Evolutionary conservation across 2,329 filamentous ascomycete species (phyloP), one percentile per base, ranked within the genome.

Genomic region (Chaetothyriales sp.): DNA sequence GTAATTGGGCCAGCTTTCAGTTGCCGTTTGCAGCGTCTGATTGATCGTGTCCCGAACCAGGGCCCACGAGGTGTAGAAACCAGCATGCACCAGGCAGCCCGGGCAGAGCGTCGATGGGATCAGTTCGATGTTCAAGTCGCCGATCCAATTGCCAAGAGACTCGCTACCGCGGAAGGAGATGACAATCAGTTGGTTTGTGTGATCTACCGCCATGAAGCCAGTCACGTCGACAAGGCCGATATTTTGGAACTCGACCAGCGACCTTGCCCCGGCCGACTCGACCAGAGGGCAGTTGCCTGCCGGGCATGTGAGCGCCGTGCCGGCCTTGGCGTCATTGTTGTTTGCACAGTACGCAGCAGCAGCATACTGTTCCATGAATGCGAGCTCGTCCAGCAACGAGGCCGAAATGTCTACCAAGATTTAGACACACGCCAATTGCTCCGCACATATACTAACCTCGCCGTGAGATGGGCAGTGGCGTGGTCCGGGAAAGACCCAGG

Each of bases 321-420:
- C 67, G 1, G 70, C 54, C n/a, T 37, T 59, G 25, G 67, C 68
- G 51, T 73, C 64, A 62, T 73, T 69, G 62, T 78, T 77, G 43
- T 56, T 62, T 1, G 67, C 58, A 60, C 76, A 78, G 62, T 78
- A 78, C 18, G 74, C 67, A 2, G 76, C 75, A 2, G 74, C 75
- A 2, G 74, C 68, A 60, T 75, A 78, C 53, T 78, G 70, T 43
- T 72, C 69, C 61, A 72, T 75, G 56, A 76, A 65, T 2, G 65
- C 63, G 6, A 77, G 63, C 44, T 71, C 63, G 15, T 64, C 59
- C 40, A 75, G 62, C 8, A 71, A 55, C 33, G 33, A 40, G 9
- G 33, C 33, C 4, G 33, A 40, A 15, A 40, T 40, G 5, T 40
- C 33, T 40, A 40, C 13, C 33, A 40, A 40, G 10, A 40, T 15